These are phyloP conservation scores for Aureobasidium sp. DNA, from an alignment of 2,329 filamentous ascomycete genomes.

Conservation along the genomic window DNA sequence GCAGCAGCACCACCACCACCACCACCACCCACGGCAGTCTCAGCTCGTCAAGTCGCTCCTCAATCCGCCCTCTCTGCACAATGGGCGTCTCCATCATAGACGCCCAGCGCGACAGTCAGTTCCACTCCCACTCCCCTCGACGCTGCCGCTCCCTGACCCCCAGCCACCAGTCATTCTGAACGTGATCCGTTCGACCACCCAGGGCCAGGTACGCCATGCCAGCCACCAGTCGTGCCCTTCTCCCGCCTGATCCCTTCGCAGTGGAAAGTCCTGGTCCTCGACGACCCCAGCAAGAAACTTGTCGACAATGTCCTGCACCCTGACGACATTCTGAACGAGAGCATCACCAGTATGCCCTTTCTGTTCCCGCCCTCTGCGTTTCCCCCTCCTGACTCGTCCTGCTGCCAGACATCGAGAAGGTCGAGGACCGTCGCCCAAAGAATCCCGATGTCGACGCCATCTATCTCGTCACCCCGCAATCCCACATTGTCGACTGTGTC, in stretches of 20 bases:
- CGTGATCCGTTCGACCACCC: conserved; percentile 69
- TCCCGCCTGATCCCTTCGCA: conserved; percentile 33
- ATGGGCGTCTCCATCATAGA: conserved; percentile 84
- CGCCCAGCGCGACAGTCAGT: conserved; percentile 69
- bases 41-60: not conserved
- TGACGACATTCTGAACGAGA: conserved; percentile 94
- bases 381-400: conserved; percentile 27
- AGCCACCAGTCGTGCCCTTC: not conserved
- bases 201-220: conserved; percentile 54
- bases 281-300: conserved; percentile 74
- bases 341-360: conserved; percentile 72
- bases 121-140: not conserved
- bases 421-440: conserved; percentile 74
- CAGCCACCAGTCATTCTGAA: conserved; percentile 56
- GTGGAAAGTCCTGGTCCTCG: conserved; percentile 96
- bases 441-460: conserved; percentile 92
- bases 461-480: conserved; percentile 78
- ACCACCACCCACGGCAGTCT: not conserved
- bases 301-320: conserved; percentile 87
- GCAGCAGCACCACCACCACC: too few relatives aligned
- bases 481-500: conserved; percentile 87
- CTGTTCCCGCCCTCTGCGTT: conserved; percentile 1
- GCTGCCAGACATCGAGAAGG: conserved; percentile 76
- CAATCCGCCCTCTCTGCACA: conserved; percentile 29
- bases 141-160: too few relatives aligned